Evolutionary conservation across 495 filamentous ascomycete genomes (phyloP), one percentile per base, ranked within the genome.

Genomic region (Cryomyces antarcticus): DNA sequence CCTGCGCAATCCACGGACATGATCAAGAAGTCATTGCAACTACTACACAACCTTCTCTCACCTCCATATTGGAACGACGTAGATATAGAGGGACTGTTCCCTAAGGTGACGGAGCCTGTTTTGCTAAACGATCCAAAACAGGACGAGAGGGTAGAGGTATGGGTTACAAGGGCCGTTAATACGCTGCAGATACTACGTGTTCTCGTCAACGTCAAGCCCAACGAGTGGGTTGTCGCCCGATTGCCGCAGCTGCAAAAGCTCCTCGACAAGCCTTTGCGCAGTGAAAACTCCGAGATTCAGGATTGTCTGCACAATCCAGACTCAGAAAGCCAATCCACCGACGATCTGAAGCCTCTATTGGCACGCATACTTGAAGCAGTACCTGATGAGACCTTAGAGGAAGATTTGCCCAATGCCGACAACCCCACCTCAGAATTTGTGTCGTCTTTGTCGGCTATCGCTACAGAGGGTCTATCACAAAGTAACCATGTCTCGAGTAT

Each of bases 61-160:
- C 80, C 84, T 13, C 73, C 77, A 13, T 92, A 81, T 56, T 99
- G 92, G 92, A 78, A 74, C 27, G 89, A 95, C 52, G 63, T 95
- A 28, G 86, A 94, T 31, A 67, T 95, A 36, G 89, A 95, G 52
- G 36, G 43, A 24, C 65, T 94, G 33, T 88, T 93, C 50, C 80
- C 80, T 9, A 89, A 85, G 47, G 75, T 85, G 41, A 93, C 83
- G 5, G 88, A 96, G 46, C 73, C 75, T 3, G 77, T 92, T 38
- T 60, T 93, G 3, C 72, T 77, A 7, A 39, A 49, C 5, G 63
- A 66, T n/a, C 48, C 52, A 24, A 57, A 58, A 42, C 63, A 64
- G 1, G 72, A 79, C 36, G 75, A 79, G 31, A 77, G 78, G 57
- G 55, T 27, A 45, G 61, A 64, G 31, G 43, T 46, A 4, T 79